These are phyloP conservation scores for Aschersonia sp. DNA, from an alignment of 2,329 filamentous ascomycete genomes.

Conservation along the genomic window DNA sequence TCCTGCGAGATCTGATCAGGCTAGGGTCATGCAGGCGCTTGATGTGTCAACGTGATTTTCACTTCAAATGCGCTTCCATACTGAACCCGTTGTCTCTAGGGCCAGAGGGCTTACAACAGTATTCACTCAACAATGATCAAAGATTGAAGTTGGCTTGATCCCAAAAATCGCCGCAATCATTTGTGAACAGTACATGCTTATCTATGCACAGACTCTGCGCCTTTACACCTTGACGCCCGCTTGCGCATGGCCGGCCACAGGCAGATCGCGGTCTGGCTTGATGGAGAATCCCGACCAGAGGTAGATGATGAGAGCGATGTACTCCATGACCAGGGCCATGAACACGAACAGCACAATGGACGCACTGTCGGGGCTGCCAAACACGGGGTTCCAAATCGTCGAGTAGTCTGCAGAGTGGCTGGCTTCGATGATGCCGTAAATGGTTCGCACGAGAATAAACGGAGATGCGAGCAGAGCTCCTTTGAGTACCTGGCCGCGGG, in stretches of 20 bases:
- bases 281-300: conserved; percentile 7
- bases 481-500: conserved; percentile 4
- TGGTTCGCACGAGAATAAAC: conserved; percentile 9
- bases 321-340: conserved; percentile 7
- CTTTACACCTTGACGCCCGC: too few relatives aligned
- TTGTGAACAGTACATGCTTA: too few relatives aligned
- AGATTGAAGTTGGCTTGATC: too few relatives aligned
- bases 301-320: conserved; percentile 6
- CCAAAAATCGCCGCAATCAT: too few relatives aligned
- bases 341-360: conserved; percentile 5
- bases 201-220: too few relatives aligned
- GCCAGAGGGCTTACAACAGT: too few relatives aligned
- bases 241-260: not conserved
- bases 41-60: too few relatives aligned
- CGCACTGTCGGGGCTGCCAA: conserved; percentile 1
- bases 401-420: not conserved
- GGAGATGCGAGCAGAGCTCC: conserved; percentile 8
- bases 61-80: too few relatives aligned
- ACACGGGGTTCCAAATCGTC: conserved; percentile 8
- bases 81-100: too few relatives aligned
- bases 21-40: too few relatives aligned
- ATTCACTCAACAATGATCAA: too few relatives aligned
- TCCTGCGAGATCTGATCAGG: too few relatives aligned
- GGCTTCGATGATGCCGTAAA: conserved; percentile 10
- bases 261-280: conserved; percentile 2